phyloP scores from a whole-genome alignment of 225 moss, liverwort and hornwort genomes.

The Antitrichia curtipendula region DNA sequence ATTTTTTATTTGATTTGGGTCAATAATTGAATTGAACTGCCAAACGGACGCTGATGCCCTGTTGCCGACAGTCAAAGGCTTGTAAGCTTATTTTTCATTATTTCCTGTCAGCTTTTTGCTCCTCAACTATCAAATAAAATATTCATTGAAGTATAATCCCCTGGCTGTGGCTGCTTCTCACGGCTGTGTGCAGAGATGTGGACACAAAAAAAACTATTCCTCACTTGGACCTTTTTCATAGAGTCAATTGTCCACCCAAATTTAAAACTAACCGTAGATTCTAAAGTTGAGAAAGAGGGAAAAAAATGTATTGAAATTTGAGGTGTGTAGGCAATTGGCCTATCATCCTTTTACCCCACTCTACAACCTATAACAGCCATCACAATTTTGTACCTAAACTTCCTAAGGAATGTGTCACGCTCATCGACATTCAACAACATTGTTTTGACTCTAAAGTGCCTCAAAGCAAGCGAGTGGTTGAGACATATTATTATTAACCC shows the following conservation, averaged over 20 bases:
- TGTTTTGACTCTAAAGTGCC: neutral
- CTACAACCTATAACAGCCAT: accelerated
- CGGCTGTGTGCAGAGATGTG: neutral
- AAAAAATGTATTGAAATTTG: neutral
- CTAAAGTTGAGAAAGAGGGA: accelerated
- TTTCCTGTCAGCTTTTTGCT: neutral
- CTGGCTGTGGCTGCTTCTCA: neutral
- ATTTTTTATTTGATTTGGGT: neutral
- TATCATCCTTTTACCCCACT: too few relatives aligned
- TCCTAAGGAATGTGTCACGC: accelerated
- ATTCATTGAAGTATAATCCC: neutral
- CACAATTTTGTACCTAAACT: neutral
- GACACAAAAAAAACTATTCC: neutral
- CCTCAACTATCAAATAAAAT: neutral
- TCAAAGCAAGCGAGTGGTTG: neutral
- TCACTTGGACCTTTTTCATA: neutral
- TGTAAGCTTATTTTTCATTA: neutral
- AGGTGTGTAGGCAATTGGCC: neutral
- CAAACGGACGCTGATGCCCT: neutral
- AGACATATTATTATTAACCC: neutral
- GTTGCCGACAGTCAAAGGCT: neutral
- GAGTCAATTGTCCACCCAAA: neutral
- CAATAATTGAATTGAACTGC: neutral
- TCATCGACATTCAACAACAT: neutral
- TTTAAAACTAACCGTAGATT: neutral